Evolutionary conservation across 83 land plant genomes (phyloP).

Genomic region (Picea abies): DNA sequence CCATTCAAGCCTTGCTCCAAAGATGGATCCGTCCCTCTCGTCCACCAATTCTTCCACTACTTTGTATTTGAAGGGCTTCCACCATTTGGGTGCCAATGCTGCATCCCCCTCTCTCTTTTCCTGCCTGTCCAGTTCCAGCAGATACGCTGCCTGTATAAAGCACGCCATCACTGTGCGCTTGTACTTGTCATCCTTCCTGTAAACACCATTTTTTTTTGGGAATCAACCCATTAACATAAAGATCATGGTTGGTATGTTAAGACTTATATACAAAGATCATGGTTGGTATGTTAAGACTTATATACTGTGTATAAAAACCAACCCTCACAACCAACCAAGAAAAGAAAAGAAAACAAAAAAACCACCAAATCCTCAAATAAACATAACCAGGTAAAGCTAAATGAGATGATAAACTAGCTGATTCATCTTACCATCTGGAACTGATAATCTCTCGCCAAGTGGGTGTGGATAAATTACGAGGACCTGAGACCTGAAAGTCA

Average conservation of each 20-base stretch:
- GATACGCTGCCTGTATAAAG: constrained; percentile 76
- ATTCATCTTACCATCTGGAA: constrained; percentile 54
- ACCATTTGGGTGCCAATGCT: constrained; percentile 77
- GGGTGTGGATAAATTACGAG: constrained; percentile 61
- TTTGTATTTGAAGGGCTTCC: constrained; percentile 72
- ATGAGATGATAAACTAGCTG: too few relatives aligned
- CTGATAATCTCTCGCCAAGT: constrained; percentile 73
- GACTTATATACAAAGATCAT: too few relatives aligned
- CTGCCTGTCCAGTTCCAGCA: constrained; percentile 75
- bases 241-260: too few relatives aligned
- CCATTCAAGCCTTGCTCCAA: constrained; percentile 73
- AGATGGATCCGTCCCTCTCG: constrained; percentile 64
- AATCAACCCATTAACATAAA: too few relatives aligned
- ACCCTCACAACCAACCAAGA: not conserved
- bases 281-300: too few relatives aligned
- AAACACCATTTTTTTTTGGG: not conserved
- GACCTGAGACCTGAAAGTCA: constrained; percentile 74
- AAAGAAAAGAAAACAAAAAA: not conserved
- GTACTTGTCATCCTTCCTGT: constrained; percentile 72
- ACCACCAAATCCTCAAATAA: too few relatives aligned
- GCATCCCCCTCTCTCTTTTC: constrained; percentile 48
- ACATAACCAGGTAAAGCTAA: too few relatives aligned
- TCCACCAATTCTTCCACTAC: constrained; percentile 48
- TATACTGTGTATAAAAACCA: not conserved
- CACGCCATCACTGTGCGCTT: constrained; percentile 71